Percentiles rank a stretch among this genome's conserved stretches.
Evolutionary conservation across 2,329 filamentous ascomycete species (phyloP).

Genomic region (Alternaria sp.): DNA sequence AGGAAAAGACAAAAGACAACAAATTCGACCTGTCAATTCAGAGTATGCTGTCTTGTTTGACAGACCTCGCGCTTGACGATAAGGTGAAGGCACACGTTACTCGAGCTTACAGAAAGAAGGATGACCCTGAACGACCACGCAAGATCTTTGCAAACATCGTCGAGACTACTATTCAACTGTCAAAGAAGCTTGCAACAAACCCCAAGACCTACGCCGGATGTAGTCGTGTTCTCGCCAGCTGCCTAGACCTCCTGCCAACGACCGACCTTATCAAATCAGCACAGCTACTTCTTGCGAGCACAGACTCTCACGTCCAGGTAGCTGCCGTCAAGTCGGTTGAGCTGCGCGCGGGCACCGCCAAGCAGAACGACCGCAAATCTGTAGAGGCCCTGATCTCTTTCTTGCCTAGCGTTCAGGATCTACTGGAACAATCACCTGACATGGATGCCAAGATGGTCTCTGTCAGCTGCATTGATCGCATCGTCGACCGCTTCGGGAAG

Average conservation of each 20-base stretch:
- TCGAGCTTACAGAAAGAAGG: constrained; percentile 37
- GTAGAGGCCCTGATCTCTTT: constrained; percentile 77
- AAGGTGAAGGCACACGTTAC: constrained; percentile 39
- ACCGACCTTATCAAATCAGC: constrained; percentile 88
- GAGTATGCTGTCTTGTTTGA: constrained; percentile 49
- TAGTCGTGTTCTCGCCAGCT: constrained; percentile 74
- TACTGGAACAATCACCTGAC: constrained; percentile 75
- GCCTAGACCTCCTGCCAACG: constrained; percentile 85
- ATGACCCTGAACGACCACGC: constrained; percentile 35
- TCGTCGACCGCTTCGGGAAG: constrained; percentile 93
- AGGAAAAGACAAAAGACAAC: constrained; percentile 50
- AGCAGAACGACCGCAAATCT: constrained; percentile 70
- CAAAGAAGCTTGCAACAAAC: constrained; percentile 64
- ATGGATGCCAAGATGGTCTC: constrained; percentile 82
- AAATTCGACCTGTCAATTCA: constrained; percentile 45
- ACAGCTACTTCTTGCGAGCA: constrained; percentile 77
- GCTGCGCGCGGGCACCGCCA: constrained; percentile 75
- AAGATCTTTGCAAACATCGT: constrained; percentile 47
- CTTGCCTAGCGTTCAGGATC: constrained; percentile 76
- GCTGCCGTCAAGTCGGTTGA: constrained; percentile 74
- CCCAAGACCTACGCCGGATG: constrained; percentile 50
- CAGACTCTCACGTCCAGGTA: constrained; percentile 78
- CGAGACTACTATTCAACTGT: constrained; percentile 59
- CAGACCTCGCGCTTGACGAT: constrained; percentile 45
- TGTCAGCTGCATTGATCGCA: constrained; percentile 88